Base-by-base conservation (phyloP, 305 asterid genomes). In the Fraxinus xanthoxyloides region DNA sequence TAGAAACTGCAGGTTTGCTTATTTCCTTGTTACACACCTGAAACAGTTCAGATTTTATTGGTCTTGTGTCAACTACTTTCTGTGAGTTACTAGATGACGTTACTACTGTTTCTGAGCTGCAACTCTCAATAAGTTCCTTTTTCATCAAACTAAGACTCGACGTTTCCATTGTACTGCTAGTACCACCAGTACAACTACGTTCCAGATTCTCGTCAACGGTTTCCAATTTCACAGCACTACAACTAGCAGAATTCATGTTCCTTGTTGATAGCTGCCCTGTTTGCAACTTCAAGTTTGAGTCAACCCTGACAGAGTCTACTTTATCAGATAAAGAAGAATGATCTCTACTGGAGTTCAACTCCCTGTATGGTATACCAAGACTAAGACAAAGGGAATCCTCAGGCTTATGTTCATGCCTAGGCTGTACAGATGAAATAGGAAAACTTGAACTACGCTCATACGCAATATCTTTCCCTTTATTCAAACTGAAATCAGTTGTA, bases 361-460 rank as follows among this genome's bases (percentile, higher is more conserved):
- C 87, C 72, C 78, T 75, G 74, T 32, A 79, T 19, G 92, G 86
- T 79, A 88, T 81, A 80, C 90, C 89, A 80, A 93, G 97, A 88
- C 91, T 87, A 75, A 91, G 92, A 77, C 91, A 83, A 51, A 93
- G 97, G 7, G 90, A 83, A 87, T 88, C 93, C 5, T 78, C 91
- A 73, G 81, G 32, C 78, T 85, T 89, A 81, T n/a, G 59, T 38
- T 51, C 85, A 75, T 63, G 87, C 63, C 32, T 61, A 80, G 75
- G 83, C 51, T 65, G 87, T 72, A 75, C 31, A 76, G 84, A 82
- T 24, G 86, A 61, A 82, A 69, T 76, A 7, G 88, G 65, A 81
- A 85, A 87, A 85, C 65, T 78, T 63, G 92, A 81, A 40, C 67
- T 67, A 24, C 38, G 86, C 43, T 80, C 88, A 81, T 77, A 82